Evolutionary conservation across 202 grass and related monocot species (phyloP), one percentile per base, ranked within the genome.

Genomic region (Alloteropsis angusta): DNA sequence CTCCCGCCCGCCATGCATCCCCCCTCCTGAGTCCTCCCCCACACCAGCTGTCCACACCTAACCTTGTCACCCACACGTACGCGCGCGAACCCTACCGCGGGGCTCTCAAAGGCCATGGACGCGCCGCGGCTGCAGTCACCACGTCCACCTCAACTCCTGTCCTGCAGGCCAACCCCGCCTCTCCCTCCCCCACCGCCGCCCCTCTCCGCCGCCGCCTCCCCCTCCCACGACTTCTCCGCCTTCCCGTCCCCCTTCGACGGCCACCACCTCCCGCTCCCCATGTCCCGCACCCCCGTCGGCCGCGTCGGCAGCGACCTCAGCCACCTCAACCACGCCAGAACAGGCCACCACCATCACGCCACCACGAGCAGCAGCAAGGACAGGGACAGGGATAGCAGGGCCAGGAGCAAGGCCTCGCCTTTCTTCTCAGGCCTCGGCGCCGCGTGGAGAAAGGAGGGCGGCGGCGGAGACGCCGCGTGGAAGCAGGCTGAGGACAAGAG

Each of bases 261-360:
- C 47, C 83, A 63, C 67, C 83, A 84, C 59, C 79, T 37, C 11
- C 62, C 73, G 30, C 59, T 90, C 21, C 60, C 87, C 69, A 88
- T 87, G 70, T 90, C 91, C 66, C 78, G 77, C 58, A 58, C 57
- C 26, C 64, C 85, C 34, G 45, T 93, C 69, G 83, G 73, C 54
- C 85, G 72, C 43, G 71, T 97, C 62, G 68, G 76, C 82, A 90
- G 89, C 79, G 87, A 96, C 81, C 80, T 86, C 71, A 81, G 79
- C 50, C 79, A 72, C 76, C 81, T 81, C 78, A 82, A 69, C 72
- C 75, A 71, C 69, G 69, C 55, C 46, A 65, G 62, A 65, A 41
- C 65, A 3, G 78, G 16, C 56, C 77, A 21, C 47, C 79, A 46
- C 58, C 80, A 44, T 8, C 67, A 71, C 44, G 45, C 45, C 19